Evolutionary conservation across 2,329 filamentous ascomycete genomes (phyloP).

Genomic region (Lachnellula occidentalis): DNA sequence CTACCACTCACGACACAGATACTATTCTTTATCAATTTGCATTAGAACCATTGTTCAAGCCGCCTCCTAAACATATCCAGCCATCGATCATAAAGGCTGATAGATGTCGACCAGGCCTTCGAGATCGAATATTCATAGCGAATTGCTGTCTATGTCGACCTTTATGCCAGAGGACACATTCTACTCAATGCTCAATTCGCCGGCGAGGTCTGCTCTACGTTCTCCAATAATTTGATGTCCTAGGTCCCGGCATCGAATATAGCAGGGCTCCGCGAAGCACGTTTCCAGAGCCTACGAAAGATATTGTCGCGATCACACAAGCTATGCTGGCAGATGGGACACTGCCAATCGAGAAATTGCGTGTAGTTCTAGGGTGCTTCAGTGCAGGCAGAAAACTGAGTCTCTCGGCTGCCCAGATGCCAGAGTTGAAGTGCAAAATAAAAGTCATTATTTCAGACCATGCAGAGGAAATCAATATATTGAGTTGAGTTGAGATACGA

Average conservation of each 20-base stretch:
- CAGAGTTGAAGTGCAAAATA: constrained; percentile 29
- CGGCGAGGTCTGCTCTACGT: constrained; percentile 42
- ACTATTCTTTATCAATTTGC: constrained; percentile 7
- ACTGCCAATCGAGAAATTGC: constrained; percentile 40
- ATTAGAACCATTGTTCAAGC: constrained; percentile 3
- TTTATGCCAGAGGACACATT: constrained; percentile 48
- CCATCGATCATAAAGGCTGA: constrained; percentile 26
- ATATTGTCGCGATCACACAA: constrained; percentile 40
- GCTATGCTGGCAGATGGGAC: constrained; percentile 38
- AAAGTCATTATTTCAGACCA: constrained; percentile 31
- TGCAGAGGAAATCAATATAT: no score
- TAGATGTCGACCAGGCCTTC: constrained; percentile 24
- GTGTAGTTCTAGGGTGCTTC: constrained; percentile 42
- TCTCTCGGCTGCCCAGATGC: constrained; percentile 37
- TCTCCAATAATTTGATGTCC: constrained; percentile 36
- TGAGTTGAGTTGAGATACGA: no score
- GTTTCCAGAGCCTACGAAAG: constrained; percentile 41
- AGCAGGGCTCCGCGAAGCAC: constrained; percentile 39
- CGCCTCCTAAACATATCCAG: constrained; percentile 1
- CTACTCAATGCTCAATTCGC: constrained; percentile 40
- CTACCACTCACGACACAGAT: constrained; percentile 4
- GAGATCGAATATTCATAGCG: constrained; percentile 35
- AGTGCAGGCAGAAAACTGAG: constrained; percentile 47
- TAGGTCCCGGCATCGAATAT: constrained; percentile 46
- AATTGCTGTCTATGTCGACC: constrained; percentile 40